phyloP scores from a whole-genome alignment of 257 asterid species.

The Gentiana macrophylla region DNA sequence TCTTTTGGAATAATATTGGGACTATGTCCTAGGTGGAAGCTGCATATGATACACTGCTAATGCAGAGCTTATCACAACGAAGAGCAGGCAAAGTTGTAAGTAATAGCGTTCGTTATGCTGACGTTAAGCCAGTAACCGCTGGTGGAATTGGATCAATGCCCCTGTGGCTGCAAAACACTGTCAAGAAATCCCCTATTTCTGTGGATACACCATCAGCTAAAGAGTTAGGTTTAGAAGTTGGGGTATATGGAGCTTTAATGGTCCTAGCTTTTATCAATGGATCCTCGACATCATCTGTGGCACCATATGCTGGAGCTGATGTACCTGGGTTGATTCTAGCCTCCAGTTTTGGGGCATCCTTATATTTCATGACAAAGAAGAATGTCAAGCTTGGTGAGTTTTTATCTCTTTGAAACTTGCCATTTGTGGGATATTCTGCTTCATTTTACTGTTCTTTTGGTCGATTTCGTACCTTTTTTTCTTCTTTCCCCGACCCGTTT shows the following conservation, averaged over 20 bases:
- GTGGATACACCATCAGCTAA: constrained; percentile 73
- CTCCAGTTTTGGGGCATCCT: constrained; percentile 88
- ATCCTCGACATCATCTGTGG: constrained; percentile 45
- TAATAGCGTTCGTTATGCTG: constrained; percentile 76
- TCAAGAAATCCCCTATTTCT: constrained; percentile 42
- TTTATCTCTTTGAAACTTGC: background rate
- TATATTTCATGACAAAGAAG: constrained; percentile 94
- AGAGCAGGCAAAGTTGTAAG: constrained; percentile 81
- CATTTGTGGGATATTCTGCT: no score
- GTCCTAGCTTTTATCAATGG: constrained; percentile 80
- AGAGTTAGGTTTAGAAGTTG: constrained; percentile 90
- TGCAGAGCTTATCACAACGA: constrained; percentile 86
- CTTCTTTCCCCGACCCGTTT: no score
- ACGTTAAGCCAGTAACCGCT: constrained; percentile 64
- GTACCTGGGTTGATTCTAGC: constrained; percentile 92
- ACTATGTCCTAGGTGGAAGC: constrained; percentile 61
- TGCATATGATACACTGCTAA: constrained; percentile 92
- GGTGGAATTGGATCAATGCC: constrained; percentile 62
- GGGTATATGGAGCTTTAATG: constrained; percentile 94
- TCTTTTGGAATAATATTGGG: constrained; percentile 16
- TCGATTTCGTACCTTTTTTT: no score
- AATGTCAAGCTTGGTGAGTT: constrained; percentile 79
- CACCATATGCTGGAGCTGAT: constrained; percentile 64
- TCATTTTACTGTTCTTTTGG: no score
- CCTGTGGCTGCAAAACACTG: constrained; percentile 68